phyloP scores from a whole-genome alignment of 768 basidiomycete genomes.

The Agaricus sinodeliciosus region DNA sequence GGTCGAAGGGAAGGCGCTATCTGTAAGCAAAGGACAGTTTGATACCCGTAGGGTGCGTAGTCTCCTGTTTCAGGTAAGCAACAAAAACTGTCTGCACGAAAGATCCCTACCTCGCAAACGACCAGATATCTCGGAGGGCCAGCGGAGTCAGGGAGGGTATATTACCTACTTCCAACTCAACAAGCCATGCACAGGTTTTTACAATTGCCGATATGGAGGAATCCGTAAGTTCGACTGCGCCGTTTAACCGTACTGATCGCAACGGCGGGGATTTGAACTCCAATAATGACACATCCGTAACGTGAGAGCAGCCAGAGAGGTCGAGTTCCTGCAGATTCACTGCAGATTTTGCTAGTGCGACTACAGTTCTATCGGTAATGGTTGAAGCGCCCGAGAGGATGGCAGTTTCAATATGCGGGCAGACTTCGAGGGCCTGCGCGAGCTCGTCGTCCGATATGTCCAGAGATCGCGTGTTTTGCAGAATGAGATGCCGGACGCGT shows the following conservation, averaged over 20 bases:
- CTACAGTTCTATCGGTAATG: constrained; percentile 63
- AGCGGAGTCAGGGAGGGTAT: constrained; percentile 62
- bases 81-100: constrained; percentile 15
- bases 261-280: constrained; percentile 66
- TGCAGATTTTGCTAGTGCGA: constrained; percentile 55
- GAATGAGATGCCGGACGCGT: constrained; percentile 51
- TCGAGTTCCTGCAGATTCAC: constrained; percentile 68
- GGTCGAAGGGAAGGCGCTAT: constrained; percentile 63
- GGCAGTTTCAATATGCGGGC: constrained; percentile 62
- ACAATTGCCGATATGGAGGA: constrained; percentile 62
- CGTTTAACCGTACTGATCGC: constrained; percentile 69
- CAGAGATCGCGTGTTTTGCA: constrained; percentile 32
- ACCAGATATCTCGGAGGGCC: constrained; percentile 77
- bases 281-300: constrained; percentile 75
- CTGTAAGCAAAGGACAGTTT: constrained; percentile 70
- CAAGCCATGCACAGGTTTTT: constrained; percentile 65
- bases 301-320: constrained; percentile 62
- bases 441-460: constrained; percentile 55
- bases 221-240: constrained; percentile 56
- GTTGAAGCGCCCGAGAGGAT: constrained; percentile 63
- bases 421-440: constrained; percentile 44
- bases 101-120: constrained; percentile 47
- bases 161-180: constrained; percentile 75
- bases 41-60: constrained; percentile 72
- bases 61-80: constrained; percentile 34